Evolutionary conservation across 805 yeast species (phyloP).

Genomic region (Wickerhamiella galacta): DNA sequence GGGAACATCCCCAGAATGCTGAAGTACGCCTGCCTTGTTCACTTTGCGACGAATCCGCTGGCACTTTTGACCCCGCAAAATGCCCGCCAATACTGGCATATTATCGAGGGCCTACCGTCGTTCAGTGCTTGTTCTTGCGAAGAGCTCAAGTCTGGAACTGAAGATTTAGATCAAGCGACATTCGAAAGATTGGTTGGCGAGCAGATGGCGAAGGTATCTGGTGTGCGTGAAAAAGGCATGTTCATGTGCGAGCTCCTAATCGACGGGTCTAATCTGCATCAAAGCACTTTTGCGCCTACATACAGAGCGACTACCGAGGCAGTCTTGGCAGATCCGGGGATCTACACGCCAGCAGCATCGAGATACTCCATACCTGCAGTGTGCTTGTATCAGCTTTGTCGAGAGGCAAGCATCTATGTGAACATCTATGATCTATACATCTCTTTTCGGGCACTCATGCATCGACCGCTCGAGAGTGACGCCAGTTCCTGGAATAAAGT

Average conservation of each 20-base stretch:
- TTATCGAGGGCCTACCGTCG: slow-evolving; percentile 22
- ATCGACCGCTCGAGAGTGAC: slow-evolving; percentile 14
- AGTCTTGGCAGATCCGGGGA: slow-evolving; percentile 28
- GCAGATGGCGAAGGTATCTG: too few species aligned
- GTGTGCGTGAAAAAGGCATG: too few species aligned
- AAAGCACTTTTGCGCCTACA: slow-evolving; percentile 28
- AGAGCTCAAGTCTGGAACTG: too few species aligned
- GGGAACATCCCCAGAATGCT: slow-evolving; percentile 13
- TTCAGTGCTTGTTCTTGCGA: too few species aligned
- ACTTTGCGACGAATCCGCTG: slow-evolving; percentile 25
- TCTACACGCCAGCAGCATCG: slow-evolving; percentile 10
- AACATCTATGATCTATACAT: slow-evolving; percentile 51
- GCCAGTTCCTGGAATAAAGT: slow-evolving; percentile 42
- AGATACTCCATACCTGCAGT: slow-evolving; percentile 31
- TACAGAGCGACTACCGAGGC: slow-evolving; percentile 27
- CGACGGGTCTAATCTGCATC: slow-evolving; percentile 20
- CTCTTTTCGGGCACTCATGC: slow-evolving; percentile 32
- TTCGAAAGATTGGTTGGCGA: too few species aligned
- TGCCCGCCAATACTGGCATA: slow-evolving; percentile 4
- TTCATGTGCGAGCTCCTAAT: slow-evolving; percentile 33
- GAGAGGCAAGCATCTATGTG: slow-evolving; percentile 60
- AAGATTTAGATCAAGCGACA: too few species aligned
- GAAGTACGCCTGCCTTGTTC: slow-evolving; percentile 21
- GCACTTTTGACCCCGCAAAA: slow-evolving; percentile 10
- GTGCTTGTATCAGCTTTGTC: slow-evolving; percentile 46